Evolutionary conservation across 306 rosid genomes (phyloP).

Genomic region (Cicer chorassanicum): DNA sequence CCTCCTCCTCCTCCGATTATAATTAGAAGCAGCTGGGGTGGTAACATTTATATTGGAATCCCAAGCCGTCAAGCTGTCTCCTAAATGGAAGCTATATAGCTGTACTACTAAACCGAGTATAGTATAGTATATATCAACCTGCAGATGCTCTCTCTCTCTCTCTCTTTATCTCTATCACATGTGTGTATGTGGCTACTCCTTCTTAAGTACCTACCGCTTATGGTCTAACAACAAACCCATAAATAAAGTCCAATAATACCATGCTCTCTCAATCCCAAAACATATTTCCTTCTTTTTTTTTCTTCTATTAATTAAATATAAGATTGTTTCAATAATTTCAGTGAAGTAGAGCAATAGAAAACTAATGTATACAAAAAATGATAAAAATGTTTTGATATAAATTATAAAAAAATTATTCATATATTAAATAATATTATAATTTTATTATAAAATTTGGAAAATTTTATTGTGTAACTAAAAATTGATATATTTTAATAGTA

Average conservation of each 20-base stretch:
- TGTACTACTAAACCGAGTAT: constrained; percentile 49
- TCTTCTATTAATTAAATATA: too few species aligned
- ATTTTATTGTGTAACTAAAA: too few species aligned
- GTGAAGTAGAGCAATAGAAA: too few species aligned
- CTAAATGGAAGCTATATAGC: constrained; percentile 58
- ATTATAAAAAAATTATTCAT: too few species aligned
- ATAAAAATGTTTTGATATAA: too few species aligned
- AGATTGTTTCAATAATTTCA: too few species aligned
- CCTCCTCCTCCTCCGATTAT: neutral
- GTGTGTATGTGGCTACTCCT: constrained; percentile 47
- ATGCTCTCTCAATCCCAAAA: neutral
- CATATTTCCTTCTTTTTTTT: too few species aligned
- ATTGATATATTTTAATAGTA: too few species aligned
- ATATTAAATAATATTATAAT: too few species aligned
- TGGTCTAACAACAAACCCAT: constrained; percentile 33
- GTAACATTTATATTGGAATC: constrained; percentile 38
- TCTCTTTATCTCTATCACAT: neutral
- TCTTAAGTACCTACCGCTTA: constrained; percentile 42
- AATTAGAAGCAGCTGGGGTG: neutral
- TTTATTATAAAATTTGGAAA: too few species aligned
- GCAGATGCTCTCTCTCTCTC: constrained; percentile 33
- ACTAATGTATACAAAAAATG: too few species aligned
- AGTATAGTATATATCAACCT: constrained; percentile 46
- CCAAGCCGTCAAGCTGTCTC: constrained; percentile 65
- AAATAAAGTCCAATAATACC: neutral